Percentiles rank a stretch among this genome's conserved stretches.
These are phyloP conservation scores for Trichophyton benhamiae DNA, from an alignment of 2,329 filamentous ascomycete species.

Conservation along the genomic window DNA sequence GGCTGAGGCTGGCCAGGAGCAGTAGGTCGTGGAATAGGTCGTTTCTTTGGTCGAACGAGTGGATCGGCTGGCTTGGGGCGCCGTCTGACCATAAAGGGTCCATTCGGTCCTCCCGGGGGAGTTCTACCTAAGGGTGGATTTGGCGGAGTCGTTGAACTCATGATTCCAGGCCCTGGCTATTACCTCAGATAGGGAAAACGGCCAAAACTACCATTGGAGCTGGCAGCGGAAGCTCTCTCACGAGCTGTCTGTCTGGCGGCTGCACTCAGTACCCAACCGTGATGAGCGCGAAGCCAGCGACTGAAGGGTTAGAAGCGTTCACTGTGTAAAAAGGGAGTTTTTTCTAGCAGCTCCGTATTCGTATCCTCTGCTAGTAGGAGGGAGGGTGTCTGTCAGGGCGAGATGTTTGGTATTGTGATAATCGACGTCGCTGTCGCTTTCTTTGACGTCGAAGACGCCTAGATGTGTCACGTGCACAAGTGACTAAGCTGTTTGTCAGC, in stretches of 20 bases:
- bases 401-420: too few relatives aligned
- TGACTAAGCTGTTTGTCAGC: too few relatives aligned
- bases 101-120: slow-evolving; percentile 35
- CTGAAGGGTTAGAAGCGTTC: too few relatives aligned
- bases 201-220: neutral
- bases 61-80: slow-evolving; percentile 48
- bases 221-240: neutral
- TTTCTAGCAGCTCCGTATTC: too few relatives aligned
- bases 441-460: too few relatives aligned
- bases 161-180: slow-evolving; percentile 6
- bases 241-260: neutral
- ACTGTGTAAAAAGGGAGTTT: too few relatives aligned
- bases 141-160: slow-evolving; percentile 25
- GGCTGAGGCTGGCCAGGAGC: neutral
- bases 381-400: too few relatives aligned
- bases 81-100: slow-evolving; percentile 34
- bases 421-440: too few relatives aligned
- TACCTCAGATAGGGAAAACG: neutral
- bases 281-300: neutral
- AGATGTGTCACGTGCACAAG: too few relatives aligned
- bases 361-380: too few relatives aligned
- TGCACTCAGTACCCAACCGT: neutral
- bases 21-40: slow-evolving; percentile 20
- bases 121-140: slow-evolving; percentile 37
- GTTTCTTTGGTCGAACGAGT: slow-evolving; percentile 50